These are phyloP conservation scores for Cladosporium sp. DNA, from an alignment of 2,329 filamentous ascomycete species.

Conservation along the genomic window DNA sequence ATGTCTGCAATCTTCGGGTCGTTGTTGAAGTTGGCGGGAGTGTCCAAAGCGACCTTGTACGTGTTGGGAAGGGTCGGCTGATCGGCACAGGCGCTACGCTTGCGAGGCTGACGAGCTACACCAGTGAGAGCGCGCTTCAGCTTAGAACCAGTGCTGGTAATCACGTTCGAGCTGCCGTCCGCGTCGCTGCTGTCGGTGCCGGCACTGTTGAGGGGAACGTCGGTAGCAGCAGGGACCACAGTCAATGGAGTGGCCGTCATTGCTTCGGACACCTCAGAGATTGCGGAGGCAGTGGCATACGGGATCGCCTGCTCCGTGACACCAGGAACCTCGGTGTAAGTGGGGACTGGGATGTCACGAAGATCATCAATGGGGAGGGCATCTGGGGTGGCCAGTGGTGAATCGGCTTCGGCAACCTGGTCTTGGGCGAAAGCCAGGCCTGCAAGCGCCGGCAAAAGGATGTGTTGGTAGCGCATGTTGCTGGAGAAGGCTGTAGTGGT, in stretches of 20 bases:
- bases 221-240: neutral
- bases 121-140: neutral
- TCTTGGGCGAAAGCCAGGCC: conserved; percentile 4
- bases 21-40: conserved; percentile 9
- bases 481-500: neutral
- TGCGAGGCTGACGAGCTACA: neutral
- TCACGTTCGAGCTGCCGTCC: neutral
- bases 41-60: conserved; percentile 1
- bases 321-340: conserved; percentile 3
- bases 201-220: neutral
- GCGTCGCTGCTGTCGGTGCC: neutral
- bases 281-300: neutral
- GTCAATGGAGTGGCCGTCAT: neutral
- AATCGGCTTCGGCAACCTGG: neutral
- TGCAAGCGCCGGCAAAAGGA: conserved; percentile 2
- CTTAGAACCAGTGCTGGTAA: neutral
- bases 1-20: conserved; percentile 13
- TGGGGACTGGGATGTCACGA: conserved; percentile 11
- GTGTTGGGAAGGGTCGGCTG: neutral
- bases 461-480: neutral
- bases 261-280: neutral
- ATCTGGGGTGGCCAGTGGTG: conserved; percentile 4
- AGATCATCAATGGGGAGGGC: conserved; percentile 14
- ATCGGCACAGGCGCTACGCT: neutral
- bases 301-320: neutral